Base-by-base conservation (phyloP, 2,329 filamentous ascomycete genomes). In the Zasmidium citrigriseum region DNA sequence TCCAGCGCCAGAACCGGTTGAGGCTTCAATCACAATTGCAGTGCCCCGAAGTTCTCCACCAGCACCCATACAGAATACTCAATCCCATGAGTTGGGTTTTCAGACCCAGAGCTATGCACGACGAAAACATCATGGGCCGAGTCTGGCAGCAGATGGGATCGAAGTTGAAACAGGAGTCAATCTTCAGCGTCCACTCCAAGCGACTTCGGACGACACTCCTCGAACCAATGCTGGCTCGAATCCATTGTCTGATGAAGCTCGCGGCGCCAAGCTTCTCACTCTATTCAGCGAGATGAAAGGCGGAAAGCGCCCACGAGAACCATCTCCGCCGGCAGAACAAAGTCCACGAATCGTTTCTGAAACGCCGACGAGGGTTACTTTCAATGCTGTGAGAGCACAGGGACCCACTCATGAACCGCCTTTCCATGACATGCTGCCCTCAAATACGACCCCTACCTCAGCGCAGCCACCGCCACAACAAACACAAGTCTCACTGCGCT, bases 91-190 rank as follows among this genome's bases (percentile, higher is more conserved):
- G 38, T 27, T 25, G 23, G 22, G 23, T 18, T 27, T 34, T 50
- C 49, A 52, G 27, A 29, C 27, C 4, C 25, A 34, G 25, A 14
- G 29, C 9, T 10, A 20, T 16, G 20, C 27, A 7, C 20, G 11
- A 16, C n/a, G 20, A 46, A 67, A 65, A 50, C 41, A 47, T 11
- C 47, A 22, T 20, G 62, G 44, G 12, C 64, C 68, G 4, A 65
- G 58, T 14, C 55, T 70, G 7, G 49, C 12, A 12, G 58, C 25
- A 3, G 65, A 71, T 41, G 70, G 69, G 2, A 66, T 64, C 47
- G 61, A 68, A 24, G 47, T 70, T 3, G 59, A 65, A 41, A 41
- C 47, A 27, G 70, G 70, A 7, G 46, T 70, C 21, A 72, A 72
- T 52, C 62, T 72, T 10, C 52, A 66, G 4, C 54, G 53, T 10